Evolutionary conservation across 345 rosid species (phyloP).

Genomic region (Boechera stricta): DNA sequence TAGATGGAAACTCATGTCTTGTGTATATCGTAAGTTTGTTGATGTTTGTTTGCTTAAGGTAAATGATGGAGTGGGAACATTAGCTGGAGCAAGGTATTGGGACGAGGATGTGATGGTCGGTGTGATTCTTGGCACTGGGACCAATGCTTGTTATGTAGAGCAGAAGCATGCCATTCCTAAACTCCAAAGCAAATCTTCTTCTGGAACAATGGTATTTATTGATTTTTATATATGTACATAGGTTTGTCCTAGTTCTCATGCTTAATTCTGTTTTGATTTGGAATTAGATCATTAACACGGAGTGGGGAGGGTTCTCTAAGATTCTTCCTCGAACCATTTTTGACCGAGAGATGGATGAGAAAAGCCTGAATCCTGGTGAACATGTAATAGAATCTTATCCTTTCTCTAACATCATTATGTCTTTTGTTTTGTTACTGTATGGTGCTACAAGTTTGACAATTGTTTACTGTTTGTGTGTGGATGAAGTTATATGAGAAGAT

Average conservation of each 20-base stretch:
- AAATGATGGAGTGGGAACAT: constrained; percentile 78
- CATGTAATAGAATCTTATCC: constrained; percentile 55
- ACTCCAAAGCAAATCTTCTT: constrained; percentile 50
- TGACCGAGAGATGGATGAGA: constrained; percentile 78
- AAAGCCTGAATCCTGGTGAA: constrained; percentile 81
- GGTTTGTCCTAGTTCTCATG: not conserved
- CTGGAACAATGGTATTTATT: constrained; percentile 58
- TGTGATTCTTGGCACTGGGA: constrained; percentile 92
- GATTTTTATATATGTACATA: not conserved
- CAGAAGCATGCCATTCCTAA: constrained; percentile 68
- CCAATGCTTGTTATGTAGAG: constrained; percentile 93
- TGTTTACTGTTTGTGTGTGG: constrained; percentile 32
- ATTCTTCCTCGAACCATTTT: constrained; percentile 71
- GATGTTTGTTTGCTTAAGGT: constrained; percentile 52
- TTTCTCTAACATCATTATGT: not conserved
- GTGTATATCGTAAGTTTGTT: constrained; percentile 1
- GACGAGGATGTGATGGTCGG: constrained; percentile 87
- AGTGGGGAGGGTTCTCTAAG: constrained; percentile 88
- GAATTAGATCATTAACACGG: constrained; percentile 74
- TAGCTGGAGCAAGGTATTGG: constrained; percentile 85
- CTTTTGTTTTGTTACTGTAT: not conserved
- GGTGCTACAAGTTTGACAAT: not conserved
- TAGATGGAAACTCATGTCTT: constrained; percentile 15
- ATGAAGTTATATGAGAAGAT: constrained; percentile 86
- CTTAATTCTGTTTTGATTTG: constrained; percentile 24